Base-by-base conservation (phyloP, 306 rosid genomes). In the Quercus variabilis region DNA sequence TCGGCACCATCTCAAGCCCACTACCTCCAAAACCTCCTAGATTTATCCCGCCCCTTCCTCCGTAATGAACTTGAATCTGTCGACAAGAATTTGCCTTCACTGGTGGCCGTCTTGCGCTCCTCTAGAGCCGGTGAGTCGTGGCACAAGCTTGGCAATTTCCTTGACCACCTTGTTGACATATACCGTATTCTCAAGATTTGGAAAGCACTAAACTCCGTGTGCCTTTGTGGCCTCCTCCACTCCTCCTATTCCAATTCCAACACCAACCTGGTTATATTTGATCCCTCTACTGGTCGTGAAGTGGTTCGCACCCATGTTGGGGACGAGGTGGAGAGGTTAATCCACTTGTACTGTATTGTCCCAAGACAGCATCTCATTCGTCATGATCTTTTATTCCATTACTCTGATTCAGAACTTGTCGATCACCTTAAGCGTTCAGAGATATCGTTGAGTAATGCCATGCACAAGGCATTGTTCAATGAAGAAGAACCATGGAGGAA, bases 71-170 rank as follows among this genome's bases (percentile, higher is more conserved):
- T 91, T 11, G 88, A 76, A 28, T 56, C 83, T 23, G 19, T 94
- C 9, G 88, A 92, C 85, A 1, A 76, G 1, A 82, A 85, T 19
- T 73, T 94, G 0, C 97, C 97, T 2, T 79, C 85, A 1, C 82
- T 94, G 1, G 79, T 89, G 3, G 71, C 84, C n/a, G 81, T 88
- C 52, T 73, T 92, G 5, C 87, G 89, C 30, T 87, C 97, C 0
- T 92, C 83, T 7, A 97, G 99, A 7, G 92, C 97, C 6, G 94
- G 97, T 0, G 99, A 92, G 83, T 92, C 97, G 77, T 94, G 97
- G 97, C 99, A 94, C 87, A 92, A 94, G 74, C 97, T 92, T 11
- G 97, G 99, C 23, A 91, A 85, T 71, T 94, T 94, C 77, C 91
- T 94, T 28, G 89, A 94, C 0, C 99, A 94, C 85, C 93, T 92